Percentiles rank a stretch among this genome's conserved stretches.
phyloP scores from a whole-genome alignment of 2,329 filamentous ascomycete genomes.

The Corynespora cassiicola region DNA sequence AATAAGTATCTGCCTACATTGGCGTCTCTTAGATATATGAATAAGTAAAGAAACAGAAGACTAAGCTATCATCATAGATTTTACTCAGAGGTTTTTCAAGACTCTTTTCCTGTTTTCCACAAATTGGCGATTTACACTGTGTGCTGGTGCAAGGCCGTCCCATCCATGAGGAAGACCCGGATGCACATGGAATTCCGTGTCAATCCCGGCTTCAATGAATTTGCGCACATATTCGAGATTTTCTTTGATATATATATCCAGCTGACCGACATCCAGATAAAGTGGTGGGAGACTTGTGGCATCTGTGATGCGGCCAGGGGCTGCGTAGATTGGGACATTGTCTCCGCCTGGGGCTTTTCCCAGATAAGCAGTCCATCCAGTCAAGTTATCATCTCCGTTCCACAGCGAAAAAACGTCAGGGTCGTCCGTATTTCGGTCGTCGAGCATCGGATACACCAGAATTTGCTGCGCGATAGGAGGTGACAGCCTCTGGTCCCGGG shows the following conservation, averaged over 20 bases:
- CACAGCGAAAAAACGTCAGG: slow-evolving; percentile 27
- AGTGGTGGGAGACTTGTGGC: slow-evolving; percentile 47
- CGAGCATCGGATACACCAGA: slow-evolving; percentile 57
- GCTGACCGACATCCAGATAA: slow-evolving; percentile 53
- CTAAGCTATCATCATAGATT: too few relatives aligned
- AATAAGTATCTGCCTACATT: too few relatives aligned
- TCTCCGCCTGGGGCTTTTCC: slow-evolving; percentile 5
- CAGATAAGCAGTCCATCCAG: slow-evolving; percentile 23
- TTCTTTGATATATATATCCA: slow-evolving; percentile 55
- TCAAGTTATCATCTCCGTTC: slow-evolving; percentile 25
- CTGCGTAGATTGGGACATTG: slow-evolving; percentile 18
- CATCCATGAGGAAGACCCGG: slow-evolving; percentile 33
- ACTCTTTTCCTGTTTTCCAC: too few relatives aligned
- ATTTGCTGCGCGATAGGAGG: slow-evolving; percentile 51
- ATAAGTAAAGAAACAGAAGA: too few relatives aligned
- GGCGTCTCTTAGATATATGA: too few relatives aligned
- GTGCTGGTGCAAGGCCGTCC: slow-evolving; percentile 5
- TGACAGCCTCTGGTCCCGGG: slow-evolving; percentile 39
- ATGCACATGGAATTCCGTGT: slow-evolving; percentile 52
- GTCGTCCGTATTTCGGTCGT: slow-evolving; percentile 47
- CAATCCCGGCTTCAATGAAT: slow-evolving; percentile 48
- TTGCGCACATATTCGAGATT: slow-evolving; percentile 48
- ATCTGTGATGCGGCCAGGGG: slow-evolving; percentile 44
- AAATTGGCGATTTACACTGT: too few relatives aligned
- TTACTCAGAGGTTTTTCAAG: too few relatives aligned